Base-by-base conservation (phyloP, 2,329 filamentous ascomycete genomes). In the Drechslera avenae region DNA sequence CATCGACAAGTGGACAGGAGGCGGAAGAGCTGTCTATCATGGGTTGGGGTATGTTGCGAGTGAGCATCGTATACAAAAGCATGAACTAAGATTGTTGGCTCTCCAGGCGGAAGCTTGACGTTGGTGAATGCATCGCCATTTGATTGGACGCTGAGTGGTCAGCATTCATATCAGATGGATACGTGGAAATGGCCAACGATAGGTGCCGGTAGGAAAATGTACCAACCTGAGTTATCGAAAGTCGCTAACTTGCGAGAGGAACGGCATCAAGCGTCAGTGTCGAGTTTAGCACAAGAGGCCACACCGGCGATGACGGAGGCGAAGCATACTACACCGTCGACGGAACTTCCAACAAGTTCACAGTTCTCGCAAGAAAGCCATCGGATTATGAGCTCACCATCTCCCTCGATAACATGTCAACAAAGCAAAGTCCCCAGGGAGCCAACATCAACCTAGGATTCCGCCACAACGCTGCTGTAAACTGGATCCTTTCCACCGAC, bases 61-160 rank as follows among this genome's bases (percentile, higher is more conserved):
- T 28, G 9, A 28, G 26, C 9, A 28, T 28, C 10, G 4, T 28
- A 28, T 28, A 28, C 26, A 9, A 10, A 28, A 4, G 10, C 1
- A 3, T 28, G 9, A 28, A 28, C 46, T 50, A 14, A 41, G 31
- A 4, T 17, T 26, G 2, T 23, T n/a, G 34, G 4, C 16, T 28
- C 10, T 28, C 39, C 37, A 68, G 71, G 69, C 36, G 73, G 74
- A 47, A 68, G 59, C 23, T 58, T 76, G 36, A 72, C 72, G 10
- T 46, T 76, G 18, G 60, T 76, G 39, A 76, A 77, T 60, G 74
- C 73, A 16, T 74, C 71, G n/a, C 72, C 74, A 2, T 71, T 73
- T 33, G 66, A 71, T 40, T 76, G 70, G 72, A 64, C 52, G 10
- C 46, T 71, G 40, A 64, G 46, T 26, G 50, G 60, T 18, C 62